Percentiles rank a stretch among this genome's conserved stretches.
These are phyloP conservation scores for Daedaleopsis sinensis DNA, from an alignment of 768 basidiomycete genomes.

Conservation along the genomic window DNA sequence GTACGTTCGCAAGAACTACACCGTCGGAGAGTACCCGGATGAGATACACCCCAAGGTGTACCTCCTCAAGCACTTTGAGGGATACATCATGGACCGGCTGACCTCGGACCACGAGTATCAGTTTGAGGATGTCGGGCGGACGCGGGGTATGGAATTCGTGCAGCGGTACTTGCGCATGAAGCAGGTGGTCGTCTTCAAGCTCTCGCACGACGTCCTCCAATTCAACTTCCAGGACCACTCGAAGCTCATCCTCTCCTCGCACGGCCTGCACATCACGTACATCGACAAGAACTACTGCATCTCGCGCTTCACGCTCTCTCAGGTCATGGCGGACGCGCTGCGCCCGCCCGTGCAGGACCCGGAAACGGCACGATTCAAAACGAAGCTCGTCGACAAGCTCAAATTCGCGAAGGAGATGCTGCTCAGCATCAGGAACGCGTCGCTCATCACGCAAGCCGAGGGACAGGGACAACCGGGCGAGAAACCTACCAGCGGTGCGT, in stretches of 20 bases:
- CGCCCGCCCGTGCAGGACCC: slow-evolving; percentile 45
- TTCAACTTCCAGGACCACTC: slow-evolving; percentile 99
- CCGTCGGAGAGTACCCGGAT: slow-evolving; percentile 71
- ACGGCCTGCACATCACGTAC: slow-evolving; percentile 80
- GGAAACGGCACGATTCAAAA: slow-evolving; percentile 62
- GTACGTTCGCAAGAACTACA: slow-evolving; percentile 73
- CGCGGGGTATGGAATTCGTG: slow-evolving; percentile 92
- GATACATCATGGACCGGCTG: slow-evolving; percentile 90
- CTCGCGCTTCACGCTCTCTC: slow-evolving; percentile 70
- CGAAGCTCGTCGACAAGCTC: slow-evolving; percentile 74
- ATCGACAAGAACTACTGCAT: slow-evolving; percentile 89
- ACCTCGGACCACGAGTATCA: slow-evolving; percentile 86
- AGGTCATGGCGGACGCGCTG: slow-evolving; percentile 64
- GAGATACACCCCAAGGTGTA: slow-evolving; percentile 91
- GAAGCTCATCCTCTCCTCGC: slow-evolving; percentile 86
- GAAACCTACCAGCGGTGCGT: neutral
- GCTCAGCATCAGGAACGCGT: slow-evolving; percentile 62
- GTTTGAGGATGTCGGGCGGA: slow-evolving; percentile 66
- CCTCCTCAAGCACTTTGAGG: slow-evolving; percentile 90
- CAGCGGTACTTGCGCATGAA: slow-evolving; percentile 97
- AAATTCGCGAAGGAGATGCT: slow-evolving; percentile 88
- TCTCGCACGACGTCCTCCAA: slow-evolving; percentile 97
- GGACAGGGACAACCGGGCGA: neutral
- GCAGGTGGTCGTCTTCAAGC: slow-evolving; percentile 93
- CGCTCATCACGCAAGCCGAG: slow-evolving; percentile 22